Conservation (phyloP, 2,329 filamentous ascomycete genomes). For the Gyromitra esculenta region DNA sequence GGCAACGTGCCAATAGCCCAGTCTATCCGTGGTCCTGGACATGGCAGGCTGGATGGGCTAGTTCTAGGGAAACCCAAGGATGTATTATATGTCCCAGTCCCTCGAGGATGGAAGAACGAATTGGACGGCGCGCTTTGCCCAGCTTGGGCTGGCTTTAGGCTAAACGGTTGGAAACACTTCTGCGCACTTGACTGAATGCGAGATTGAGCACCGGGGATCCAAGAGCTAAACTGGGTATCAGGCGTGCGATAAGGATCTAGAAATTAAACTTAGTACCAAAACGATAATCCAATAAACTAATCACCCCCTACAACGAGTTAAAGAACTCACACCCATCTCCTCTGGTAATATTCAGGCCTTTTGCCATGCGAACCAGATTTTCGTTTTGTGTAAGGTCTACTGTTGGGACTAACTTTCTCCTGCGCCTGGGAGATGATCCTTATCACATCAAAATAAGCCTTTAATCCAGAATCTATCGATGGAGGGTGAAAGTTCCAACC, state of each 20-base stretch:
- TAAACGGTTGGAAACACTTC: constrained; percentile 7
- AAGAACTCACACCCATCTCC: constrained; percentile 23
- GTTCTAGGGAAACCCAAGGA: not conserved
- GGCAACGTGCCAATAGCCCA: constrained; percentile 9
- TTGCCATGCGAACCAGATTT: not conserved
- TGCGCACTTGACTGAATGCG: not conserved
- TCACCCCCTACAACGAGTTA: not conserved
- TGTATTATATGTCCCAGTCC: not conserved
- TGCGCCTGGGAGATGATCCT: constrained; percentile 36
- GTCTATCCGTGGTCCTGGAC: not conserved
- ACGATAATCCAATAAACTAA: not conserved
- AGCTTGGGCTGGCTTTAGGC: not conserved
- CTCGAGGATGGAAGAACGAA: not conserved
- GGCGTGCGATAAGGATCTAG: constrained; percentile 21
- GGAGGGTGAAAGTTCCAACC: not conserved
- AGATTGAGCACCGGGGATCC: not conserved
- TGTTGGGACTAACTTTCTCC: constrained; percentile 25
- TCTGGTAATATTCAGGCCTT: not conserved
- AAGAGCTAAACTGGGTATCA: constrained; percentile 5
- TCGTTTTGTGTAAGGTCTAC: constrained; percentile 41
- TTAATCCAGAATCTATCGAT: not conserved
- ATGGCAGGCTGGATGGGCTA: not conserved
- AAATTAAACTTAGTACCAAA: constrained; percentile 2
- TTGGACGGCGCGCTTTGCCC: not conserved
- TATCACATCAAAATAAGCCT: constrained; percentile 13